Percentiles rank a stretch among this genome's conserved stretches.
phyloP scores from a whole-genome alignment of 2,329 filamentous ascomycete genomes.

The Pestalotiopsis sp. region DNA sequence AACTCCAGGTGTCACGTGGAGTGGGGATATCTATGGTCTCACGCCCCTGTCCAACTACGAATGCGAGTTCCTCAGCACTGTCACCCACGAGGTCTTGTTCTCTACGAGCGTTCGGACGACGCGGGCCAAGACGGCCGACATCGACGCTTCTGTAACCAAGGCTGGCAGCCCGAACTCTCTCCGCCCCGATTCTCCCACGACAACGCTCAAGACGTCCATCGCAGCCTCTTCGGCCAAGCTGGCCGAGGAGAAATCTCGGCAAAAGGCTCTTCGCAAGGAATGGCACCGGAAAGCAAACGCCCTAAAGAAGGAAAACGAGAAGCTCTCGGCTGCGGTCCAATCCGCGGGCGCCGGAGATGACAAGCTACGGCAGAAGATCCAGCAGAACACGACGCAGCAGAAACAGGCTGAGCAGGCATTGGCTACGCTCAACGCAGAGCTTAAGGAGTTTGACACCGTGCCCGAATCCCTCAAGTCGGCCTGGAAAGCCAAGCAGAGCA shows the following conservation, averaged over 20 bases:
- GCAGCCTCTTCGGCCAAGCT: constrained; percentile 71
- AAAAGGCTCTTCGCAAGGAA: constrained; percentile 74
- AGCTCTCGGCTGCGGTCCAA: constrained; percentile 65
- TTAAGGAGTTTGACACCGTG: constrained; percentile 66
- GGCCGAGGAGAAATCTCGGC: constrained; percentile 67
- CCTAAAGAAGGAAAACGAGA: constrained; percentile 74
- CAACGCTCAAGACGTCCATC: constrained; percentile 77
- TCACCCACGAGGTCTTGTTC: constrained; percentile 68
- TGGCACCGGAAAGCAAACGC: constrained; percentile 70
- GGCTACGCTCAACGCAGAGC: constrained; percentile 55
- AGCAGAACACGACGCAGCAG: constrained; percentile 75
- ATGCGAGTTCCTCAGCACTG: constrained; percentile 74
- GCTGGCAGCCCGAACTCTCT: constrained; percentile 60
- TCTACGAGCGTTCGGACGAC: constrained; percentile 72
- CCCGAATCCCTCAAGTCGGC: constrained; percentile 63
- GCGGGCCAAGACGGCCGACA: constrained; percentile 48
- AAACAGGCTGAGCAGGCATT: constrained; percentile 64
- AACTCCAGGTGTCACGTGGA: constrained; percentile 59
- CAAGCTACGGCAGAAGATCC: constrained; percentile 72
- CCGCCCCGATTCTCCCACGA: constrained; percentile 75
- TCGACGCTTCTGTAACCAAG: constrained; percentile 33
- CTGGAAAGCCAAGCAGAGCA: constrained; percentile 56
- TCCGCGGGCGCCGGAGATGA: constrained; percentile 76
- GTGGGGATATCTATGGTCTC: constrained; percentile 70
- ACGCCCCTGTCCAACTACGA: constrained; percentile 76